Percentiles rank a stretch among this genome's conserved stretches.
These are phyloP conservation scores for Podospora bellae-mahoneyi DNA, from an alignment of 495 filamentous ascomycete species.

Conservation along the genomic window DNA sequence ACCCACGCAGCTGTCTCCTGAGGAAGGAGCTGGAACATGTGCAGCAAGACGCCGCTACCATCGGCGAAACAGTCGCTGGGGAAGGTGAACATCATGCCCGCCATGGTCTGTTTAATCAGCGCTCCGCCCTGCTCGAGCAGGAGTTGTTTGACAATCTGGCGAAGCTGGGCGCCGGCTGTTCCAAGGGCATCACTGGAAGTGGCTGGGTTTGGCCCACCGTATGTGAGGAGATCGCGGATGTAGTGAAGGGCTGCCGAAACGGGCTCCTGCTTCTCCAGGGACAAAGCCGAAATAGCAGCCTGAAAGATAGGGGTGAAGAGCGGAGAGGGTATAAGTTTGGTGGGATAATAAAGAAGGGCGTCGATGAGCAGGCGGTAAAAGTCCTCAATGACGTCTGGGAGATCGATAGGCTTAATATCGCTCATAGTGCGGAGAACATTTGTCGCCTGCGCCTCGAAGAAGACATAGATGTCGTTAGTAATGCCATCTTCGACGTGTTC, in stretches of 20 bases:
- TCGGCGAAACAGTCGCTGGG: constrained; percentile 92
- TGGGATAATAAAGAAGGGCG: constrained; percentile 86
- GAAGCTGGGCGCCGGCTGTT: constrained; percentile 53
- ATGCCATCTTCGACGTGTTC: constrained; percentile 79
- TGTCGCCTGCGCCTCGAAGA: constrained; percentile 88
- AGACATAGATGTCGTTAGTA: constrained; percentile 84
- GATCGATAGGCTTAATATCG: constrained; percentile 76
- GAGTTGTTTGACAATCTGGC: constrained; percentile 66
- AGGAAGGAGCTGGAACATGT: constrained; percentile 82
- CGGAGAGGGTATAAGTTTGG: constrained; percentile 69
- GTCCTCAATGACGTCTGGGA: constrained; percentile 97
- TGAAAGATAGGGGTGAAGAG: constrained; percentile 80
- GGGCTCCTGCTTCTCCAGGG: constrained; percentile 84
- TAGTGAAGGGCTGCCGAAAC: constrained; percentile 89
- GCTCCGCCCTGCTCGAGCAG: constrained; percentile 68
- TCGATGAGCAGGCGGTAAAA: constrained; percentile 93
- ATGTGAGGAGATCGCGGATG: constrained; percentile 86
- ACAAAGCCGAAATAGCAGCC: constrained; percentile 78
- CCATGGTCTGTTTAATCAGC: constrained; percentile 79
- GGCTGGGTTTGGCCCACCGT: constrained; percentile 73
- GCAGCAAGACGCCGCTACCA: constrained; percentile 85
- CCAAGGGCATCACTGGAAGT: constrained; percentile 63
- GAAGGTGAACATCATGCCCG: constrained; percentile 99
- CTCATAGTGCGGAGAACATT: constrained; percentile 86
- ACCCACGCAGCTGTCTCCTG: constrained; percentile 74